Evolutionary conservation across 1,139 yeast species (phyloP).

Genomic region (Kodamaea fungicola): DNA sequence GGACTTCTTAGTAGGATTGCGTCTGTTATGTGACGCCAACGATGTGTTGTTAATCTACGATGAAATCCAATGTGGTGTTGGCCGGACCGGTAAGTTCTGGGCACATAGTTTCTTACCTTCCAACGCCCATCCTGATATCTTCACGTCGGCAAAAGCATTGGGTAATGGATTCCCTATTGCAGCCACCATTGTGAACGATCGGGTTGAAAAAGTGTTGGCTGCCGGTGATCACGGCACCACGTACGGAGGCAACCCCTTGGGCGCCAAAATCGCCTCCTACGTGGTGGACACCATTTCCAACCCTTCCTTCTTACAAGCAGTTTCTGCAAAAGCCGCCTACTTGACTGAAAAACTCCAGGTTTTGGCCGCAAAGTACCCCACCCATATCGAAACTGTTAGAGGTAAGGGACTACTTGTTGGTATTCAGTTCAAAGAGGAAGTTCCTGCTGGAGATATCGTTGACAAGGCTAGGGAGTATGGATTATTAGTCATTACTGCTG

Average conservation of each 20-base stretch:
- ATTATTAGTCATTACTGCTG: conserved; percentile 81
- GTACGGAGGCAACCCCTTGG: conserved; percentile 95
- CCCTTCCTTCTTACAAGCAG: conserved; percentile 56
- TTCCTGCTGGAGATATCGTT: conserved; percentile 65
- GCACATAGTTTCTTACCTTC: conserved; percentile 74
- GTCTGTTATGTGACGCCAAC: conserved; percentile 63
- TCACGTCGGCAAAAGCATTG: conserved; percentile 92
- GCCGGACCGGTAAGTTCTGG: conserved; percentile 91
- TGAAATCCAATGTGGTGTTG: conserved; percentile 96
- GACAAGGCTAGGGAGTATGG: conserved; percentile 74
- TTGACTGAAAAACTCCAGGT: conserved; percentile 49
- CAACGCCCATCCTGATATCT: conserved; percentile 88
- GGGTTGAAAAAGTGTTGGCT: conserved; percentile 64
- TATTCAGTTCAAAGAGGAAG: conserved; percentile 56
- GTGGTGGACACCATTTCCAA: conserved; percentile 68
- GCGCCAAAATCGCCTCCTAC: conserved; percentile 73
- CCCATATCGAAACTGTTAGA: conserved; percentile 62
- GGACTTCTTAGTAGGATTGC: conserved; percentile 64
- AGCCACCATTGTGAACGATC: conserved; percentile 83
- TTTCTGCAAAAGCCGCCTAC: conserved; percentile 53
- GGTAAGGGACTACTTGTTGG: conserved; percentile 91
- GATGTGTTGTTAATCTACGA: conserved; percentile 83
- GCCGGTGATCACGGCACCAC: conserved; percentile 99
- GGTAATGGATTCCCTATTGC: conserved; percentile 99
- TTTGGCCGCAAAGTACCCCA: conserved; percentile 55